These are phyloP conservation scores for Alternaria postmessia DNA, from an alignment of 2,329 filamentous ascomycete genomes.

Conservation along the genomic window DNA sequence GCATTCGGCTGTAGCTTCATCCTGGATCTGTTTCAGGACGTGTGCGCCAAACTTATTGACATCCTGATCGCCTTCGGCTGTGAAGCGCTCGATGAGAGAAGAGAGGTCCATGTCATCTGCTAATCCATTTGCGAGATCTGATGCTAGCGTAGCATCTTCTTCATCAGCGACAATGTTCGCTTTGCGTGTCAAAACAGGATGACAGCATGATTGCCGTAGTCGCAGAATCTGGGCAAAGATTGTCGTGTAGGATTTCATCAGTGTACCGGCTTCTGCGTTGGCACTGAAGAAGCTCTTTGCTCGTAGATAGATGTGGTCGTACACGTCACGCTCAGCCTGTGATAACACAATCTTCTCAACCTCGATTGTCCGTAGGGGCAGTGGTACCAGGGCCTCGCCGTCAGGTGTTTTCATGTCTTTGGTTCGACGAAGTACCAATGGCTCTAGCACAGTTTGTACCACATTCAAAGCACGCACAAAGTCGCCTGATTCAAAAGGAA, in stretches of 20 bases:
- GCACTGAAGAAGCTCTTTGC: constrained; percentile 85
- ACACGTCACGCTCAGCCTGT: constrained; percentile 84
- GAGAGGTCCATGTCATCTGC: constrained; percentile 97
- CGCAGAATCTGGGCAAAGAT: constrained; percentile 97
- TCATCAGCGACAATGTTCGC: constrained; percentile 86
- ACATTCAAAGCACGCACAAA: constrained; percentile 94
- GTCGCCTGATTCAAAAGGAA: constrained; percentile 94
- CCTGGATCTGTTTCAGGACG: constrained; percentile 88
- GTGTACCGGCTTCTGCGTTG: constrained; percentile 88
- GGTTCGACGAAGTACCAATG: constrained; percentile 90
- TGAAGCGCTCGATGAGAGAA: constrained; percentile 84
- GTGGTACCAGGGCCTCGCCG: constrained; percentile 79
- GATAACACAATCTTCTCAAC: constrained; percentile 89
- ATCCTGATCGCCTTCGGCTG: constrained; percentile 65
- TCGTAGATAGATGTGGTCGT: constrained; percentile 85
- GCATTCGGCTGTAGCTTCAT: constrained; percentile 87
- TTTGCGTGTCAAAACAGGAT: constrained; percentile 88
- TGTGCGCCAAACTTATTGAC: constrained; percentile 83
- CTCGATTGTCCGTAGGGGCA: constrained; percentile 82
- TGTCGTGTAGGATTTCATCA: constrained; percentile 94
- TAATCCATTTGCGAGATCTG: constrained; percentile 80
- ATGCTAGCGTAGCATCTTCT: constrained; percentile 78
- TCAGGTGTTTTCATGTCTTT: constrained; percentile 98
- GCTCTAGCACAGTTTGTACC: constrained; percentile 95
- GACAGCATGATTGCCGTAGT: constrained; percentile 91